Base-by-base conservation (phyloP, 352 stramenopile genomes). In the Phytophthora europaea region DNA sequence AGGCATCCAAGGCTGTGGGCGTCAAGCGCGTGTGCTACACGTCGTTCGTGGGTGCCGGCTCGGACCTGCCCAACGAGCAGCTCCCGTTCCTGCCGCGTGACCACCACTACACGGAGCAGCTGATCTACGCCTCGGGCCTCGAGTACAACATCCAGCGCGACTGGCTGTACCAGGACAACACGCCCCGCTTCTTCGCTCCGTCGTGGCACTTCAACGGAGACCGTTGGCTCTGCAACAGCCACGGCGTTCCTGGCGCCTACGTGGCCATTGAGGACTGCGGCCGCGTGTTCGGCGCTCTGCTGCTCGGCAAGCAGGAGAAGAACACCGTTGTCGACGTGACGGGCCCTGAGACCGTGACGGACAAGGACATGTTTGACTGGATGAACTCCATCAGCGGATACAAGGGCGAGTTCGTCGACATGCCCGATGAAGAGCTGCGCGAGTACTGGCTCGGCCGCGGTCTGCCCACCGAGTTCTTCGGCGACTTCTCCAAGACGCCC, bases 111-210 rank as follows among this genome's bases (percentile, higher is more conserved):
- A 69, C 58, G 18, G 67, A 74, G 43, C 59, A 66, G 34, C 51
- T 57, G 26, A 75, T 75, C 68, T 75, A 65, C 53, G 45, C 36
- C 5, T 74, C 67, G 22, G 67, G 67, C 22, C 62, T 72, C 28
- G 45, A 72, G n/a, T 72, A 76, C 62, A 72, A 65, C 62, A 76
- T 76, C 56, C 69, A 76, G 48, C 62, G 69, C 52, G 65, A 76
- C 56, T 72, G 51, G 34, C 38, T 72, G 56, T 67, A 72, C 57
- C 56, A 60, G 52, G 61, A 75, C 61, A 75, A 75, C 67, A 75
- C 59, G 2, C 61, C 67, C n/a, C 43, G 40, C 53, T 61, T 74
- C 43, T 74, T 74, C 26, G 67, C 67, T 9, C 60, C 33, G 60
- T 74, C 67, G 43, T 74, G 67, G 67, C 64, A 74, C 54, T 74